A percentile compares a stretch with the other conserved stretches of the same genome.
Conservation (phyloP, 2,329 filamentous ascomycete genomes). For the Lachnellula occidentalis region DNA sequence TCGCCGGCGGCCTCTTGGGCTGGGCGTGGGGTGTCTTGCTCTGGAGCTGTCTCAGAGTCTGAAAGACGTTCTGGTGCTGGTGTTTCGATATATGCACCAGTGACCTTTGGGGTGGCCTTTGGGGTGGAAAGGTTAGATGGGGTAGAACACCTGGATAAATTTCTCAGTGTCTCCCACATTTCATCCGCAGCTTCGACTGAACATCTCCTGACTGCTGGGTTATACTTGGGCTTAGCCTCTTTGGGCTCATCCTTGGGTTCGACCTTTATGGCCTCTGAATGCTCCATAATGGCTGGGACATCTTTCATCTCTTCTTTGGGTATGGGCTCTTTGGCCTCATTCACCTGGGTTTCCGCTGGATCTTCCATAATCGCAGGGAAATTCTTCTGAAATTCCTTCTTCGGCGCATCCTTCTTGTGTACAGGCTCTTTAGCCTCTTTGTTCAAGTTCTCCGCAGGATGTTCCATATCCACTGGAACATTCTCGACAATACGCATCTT, state of each 20-base stretch:
- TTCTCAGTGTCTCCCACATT: background rate
- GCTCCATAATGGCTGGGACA: too few relatives aligned
- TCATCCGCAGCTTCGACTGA: background rate
- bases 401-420: background rate
- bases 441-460: constrained; percentile 20
- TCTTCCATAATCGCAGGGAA: too few relatives aligned
- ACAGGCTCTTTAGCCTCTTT: constrained; percentile 23
- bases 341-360: too few relatives aligned
- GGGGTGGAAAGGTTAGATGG: constrained; percentile 2
- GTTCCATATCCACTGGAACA: background rate
- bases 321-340: too few relatives aligned
- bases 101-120: constrained; percentile 24
- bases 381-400: too few relatives aligned
- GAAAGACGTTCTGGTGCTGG: constrained; percentile 24
- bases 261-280: background rate
- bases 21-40: constrained; percentile 1
- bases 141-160: constrained; percentile 8
- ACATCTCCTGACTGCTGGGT: background rate
- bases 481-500: constrained; percentile 14
- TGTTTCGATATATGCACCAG: constrained; percentile 29
- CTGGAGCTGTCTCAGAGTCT: background rate
- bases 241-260: background rate
- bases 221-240: background rate
- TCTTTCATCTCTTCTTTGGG: too few relatives aligned
- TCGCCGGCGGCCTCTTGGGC: background rate